A percentile compares a stretch with the other conserved stretches of the same genome.
These are phyloP conservation scores for Solanum raphanifolium DNA, from an alignment of 257 asterid species.

Conservation along the genomic window DNA sequence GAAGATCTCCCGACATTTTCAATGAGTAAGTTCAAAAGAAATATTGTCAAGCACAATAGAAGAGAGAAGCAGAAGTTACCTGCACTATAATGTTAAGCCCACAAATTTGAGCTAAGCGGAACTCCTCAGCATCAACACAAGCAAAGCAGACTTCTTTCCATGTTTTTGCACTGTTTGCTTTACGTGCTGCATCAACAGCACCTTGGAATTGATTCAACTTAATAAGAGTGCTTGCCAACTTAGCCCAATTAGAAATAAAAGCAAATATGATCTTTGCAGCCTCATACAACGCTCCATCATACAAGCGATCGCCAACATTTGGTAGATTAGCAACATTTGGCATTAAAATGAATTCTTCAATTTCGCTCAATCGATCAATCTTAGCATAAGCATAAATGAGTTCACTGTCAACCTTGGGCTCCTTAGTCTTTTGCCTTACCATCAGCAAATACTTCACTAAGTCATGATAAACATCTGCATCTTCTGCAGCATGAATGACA, in stretches of 20 bases:
- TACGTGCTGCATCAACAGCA: constrained; percentile 99
- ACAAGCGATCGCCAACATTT: constrained; percentile 26
- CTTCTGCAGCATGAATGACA: constrained; percentile 86
- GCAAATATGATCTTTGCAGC: constrained; percentile 97
- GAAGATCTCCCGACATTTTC: neutral
- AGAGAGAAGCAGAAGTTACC: constrained; percentile 29
- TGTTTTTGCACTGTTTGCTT: constrained; percentile 96
- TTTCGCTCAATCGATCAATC: constrained; percentile 88
- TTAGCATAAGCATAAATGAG: constrained; percentile 97
- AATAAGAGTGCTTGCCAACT: constrained; percentile 79
- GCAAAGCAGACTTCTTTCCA: constrained; percentile 99
- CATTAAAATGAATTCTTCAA: constrained; percentile 62
- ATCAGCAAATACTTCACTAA: constrained; percentile 89
- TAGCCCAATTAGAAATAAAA: constrained; percentile 91
- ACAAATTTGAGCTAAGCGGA: constrained; percentile 28
- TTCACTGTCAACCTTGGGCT: constrained; percentile 98
- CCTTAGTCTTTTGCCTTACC: constrained; percentile 97
- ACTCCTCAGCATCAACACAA: constrained; percentile 93
- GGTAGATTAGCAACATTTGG: constrained; percentile 31
- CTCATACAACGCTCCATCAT: constrained; percentile 18
- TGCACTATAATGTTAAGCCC: constrained; percentile 27
- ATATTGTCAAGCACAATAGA: neutral
- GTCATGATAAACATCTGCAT: constrained; percentile 84
- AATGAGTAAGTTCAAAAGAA: neutral
- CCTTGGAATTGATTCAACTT: constrained; percentile 91